Percentiles rank a stretch among this genome's conserved stretches.
Evolutionary conservation across 345 rosid species (phyloP).

Genomic region (Aurinia saxatilis): DNA sequence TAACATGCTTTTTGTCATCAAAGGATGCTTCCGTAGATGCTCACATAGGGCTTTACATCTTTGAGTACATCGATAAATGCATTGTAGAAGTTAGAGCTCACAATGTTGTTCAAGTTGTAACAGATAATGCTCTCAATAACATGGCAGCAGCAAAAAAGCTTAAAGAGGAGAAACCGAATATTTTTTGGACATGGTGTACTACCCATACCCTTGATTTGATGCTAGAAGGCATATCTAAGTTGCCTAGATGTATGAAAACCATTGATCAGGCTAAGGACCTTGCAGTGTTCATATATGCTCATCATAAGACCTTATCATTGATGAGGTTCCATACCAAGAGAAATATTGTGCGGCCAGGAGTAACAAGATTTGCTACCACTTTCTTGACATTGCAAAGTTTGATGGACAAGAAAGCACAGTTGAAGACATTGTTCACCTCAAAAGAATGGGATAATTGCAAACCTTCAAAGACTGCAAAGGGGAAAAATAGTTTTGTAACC

Average conservation of each 20-base stretch:
- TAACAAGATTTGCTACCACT: background rate
- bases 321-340: background rate
- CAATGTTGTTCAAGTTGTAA: slow-evolving; percentile 1
- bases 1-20: background rate
- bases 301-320: background rate
- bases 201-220: background rate
- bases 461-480: background rate
- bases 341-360: background rate
- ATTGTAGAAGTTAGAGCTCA: background rate
- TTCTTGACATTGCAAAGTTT: background rate
- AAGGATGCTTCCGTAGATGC: background rate
- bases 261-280: background rate
- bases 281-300: background rate
- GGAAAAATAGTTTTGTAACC: background rate
- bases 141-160: background rate
- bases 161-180: background rate
- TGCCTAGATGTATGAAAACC: background rate
- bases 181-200: background rate
- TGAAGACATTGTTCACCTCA: background rate
- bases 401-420: background rate
- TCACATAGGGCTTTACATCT: background rate
- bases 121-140: background rate
- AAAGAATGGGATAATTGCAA: background rate
- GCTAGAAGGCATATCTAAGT: background rate
- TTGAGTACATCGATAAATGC: background rate